Evolutionary conservation across 2,329 filamentous ascomycete species (phyloP).

Genomic region (Ophidiomyces ophidiicola): DNA sequence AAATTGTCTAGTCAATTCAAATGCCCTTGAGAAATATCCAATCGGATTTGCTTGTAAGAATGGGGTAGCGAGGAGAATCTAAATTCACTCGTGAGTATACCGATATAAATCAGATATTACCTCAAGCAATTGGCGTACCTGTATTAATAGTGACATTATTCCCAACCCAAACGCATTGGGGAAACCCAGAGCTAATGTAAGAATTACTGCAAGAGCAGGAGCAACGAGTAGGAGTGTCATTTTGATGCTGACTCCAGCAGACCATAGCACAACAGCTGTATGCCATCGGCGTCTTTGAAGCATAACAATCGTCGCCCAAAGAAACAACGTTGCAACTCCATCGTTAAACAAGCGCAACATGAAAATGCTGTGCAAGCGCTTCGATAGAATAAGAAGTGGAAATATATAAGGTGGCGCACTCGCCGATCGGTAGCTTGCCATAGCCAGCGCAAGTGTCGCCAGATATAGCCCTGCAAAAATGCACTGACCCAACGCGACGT

Average conservation of each 20-base stretch:
- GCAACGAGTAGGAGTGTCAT: constrained; percentile 80
- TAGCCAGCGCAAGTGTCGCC: constrained; percentile 58
- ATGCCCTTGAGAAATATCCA: constrained; percentile 70
- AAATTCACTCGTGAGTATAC: constrained; percentile 15
- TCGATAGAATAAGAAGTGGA: constrained; percentile 73
- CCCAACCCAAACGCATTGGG: constrained; percentile 54
- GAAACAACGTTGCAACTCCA: constrained; percentile 69
- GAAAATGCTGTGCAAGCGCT: constrained; percentile 87
- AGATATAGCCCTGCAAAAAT: constrained; percentile 75
- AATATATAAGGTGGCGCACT: constrained; percentile 67
- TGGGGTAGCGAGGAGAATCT: constrained; percentile 49
- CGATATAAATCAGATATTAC: no score
- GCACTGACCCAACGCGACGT: constrained; percentile 71
- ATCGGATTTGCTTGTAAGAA: constrained; percentile 52
- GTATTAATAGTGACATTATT: constrained; percentile 62
- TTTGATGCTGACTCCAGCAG: constrained; percentile 76
- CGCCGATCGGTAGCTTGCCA: constrained; percentile 57
- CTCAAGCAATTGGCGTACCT: no score
- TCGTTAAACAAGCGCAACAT: constrained; percentile 92
- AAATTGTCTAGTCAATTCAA: constrained; percentile 83
- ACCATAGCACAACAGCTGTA: constrained; percentile 59
- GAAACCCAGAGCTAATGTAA: constrained; percentile 62
- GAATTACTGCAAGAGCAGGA: constrained; percentile 64
- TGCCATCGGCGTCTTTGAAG: constrained; percentile 67
- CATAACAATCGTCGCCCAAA: constrained; percentile 69